phyloP scores from a whole-genome alignment of 352 stramenopile genomes.

The Phytophthora citrophthora region DNA sequence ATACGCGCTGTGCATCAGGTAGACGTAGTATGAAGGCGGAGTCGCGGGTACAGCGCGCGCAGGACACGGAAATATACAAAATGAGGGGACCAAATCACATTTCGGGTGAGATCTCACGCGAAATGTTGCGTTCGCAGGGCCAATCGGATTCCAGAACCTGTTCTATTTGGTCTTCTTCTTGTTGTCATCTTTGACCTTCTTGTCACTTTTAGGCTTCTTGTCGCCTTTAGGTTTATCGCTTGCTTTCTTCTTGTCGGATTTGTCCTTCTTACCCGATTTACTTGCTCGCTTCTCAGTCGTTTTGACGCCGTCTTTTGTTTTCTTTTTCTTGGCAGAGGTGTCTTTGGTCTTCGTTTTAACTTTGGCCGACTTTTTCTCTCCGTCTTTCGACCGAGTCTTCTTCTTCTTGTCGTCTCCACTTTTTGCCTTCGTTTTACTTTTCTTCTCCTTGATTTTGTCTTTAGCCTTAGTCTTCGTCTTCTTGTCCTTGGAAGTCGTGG shows the following conservation, averaged over 20 bases:
- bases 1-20: no score
- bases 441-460: constrained; percentile 24
- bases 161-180: constrained; percentile 38
- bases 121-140: no score
- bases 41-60: no score
- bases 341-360: no score
- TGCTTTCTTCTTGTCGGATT: constrained; percentile 29
- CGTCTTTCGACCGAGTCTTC: constrained; percentile 10
- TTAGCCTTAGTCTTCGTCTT: constrained; percentile 29
- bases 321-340: constrained; percentile 22
- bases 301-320: constrained; percentile 22
- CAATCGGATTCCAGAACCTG: no score
- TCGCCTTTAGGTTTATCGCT: constrained; percentile 26
- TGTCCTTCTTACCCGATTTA: constrained; percentile 29
- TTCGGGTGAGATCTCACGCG: no score
- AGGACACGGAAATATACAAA: no score
- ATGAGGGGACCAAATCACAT: no score
- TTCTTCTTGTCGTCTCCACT: constrained; percentile 10
- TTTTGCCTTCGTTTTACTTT: no score
- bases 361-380: constrained; percentile 12
- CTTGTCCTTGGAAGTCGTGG: constrained; percentile 30
- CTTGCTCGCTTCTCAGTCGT: constrained; percentile 9
- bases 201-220: constrained; percentile 17
- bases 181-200: constrained; percentile 33
- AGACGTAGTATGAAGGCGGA: no score